These are phyloP conservation scores for Alternaria sp. DNA, from an alignment of 2,329 filamentous ascomycete species.

Conservation along the genomic window DNA sequence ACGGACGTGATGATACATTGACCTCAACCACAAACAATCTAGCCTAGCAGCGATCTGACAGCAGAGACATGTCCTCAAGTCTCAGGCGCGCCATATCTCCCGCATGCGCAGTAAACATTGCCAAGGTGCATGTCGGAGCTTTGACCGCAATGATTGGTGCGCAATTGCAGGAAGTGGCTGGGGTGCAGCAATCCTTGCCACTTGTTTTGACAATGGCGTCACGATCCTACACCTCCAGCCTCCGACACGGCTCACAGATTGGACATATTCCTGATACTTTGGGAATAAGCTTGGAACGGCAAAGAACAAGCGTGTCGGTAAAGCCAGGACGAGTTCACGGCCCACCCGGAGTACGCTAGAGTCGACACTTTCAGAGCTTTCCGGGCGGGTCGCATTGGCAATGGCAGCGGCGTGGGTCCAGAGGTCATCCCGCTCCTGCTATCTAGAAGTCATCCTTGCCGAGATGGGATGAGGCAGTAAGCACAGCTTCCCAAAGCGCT, in stretches of 20 bases:
- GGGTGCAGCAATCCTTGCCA: slow-evolving; percentile 3
- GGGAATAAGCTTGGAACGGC: background rate
- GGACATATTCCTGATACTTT: background rate
- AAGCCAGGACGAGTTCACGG: slow-evolving; percentile 3
- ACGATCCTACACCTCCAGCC: background rate
- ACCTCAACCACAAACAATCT: background rate
- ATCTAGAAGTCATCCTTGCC: background rate
- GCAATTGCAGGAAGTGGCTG: slow-evolving; percentile 8
- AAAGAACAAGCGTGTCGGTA: background rate
- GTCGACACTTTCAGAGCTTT: slow-evolving; percentile 1
- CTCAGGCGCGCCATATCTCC: background rate
- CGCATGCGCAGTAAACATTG: background rate
- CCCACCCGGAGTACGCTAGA: slow-evolving; percentile 6
- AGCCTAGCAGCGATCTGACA: background rate
- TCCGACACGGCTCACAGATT: slow-evolving; percentile 1
- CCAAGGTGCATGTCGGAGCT: slow-evolving; percentile 8
- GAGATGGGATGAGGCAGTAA: background rate
- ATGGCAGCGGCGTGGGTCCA: slow-evolving; percentile 4
- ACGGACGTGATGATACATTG: background rate
- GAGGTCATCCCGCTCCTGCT: slow-evolving; percentile 10
- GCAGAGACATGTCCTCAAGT: background rate
- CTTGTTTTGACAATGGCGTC: slow-evolving; percentile 9
- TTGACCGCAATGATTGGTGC: slow-evolving; percentile 5
- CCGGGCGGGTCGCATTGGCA: slow-evolving; percentile 1
- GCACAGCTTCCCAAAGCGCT: slow-evolving; percentile 1